Percentiles rank a stretch among this genome's conserved stretches.
Conservation (phyloP, 495 filamentous ascomycete genomes). For the Penicillium diatomitis region DNA sequence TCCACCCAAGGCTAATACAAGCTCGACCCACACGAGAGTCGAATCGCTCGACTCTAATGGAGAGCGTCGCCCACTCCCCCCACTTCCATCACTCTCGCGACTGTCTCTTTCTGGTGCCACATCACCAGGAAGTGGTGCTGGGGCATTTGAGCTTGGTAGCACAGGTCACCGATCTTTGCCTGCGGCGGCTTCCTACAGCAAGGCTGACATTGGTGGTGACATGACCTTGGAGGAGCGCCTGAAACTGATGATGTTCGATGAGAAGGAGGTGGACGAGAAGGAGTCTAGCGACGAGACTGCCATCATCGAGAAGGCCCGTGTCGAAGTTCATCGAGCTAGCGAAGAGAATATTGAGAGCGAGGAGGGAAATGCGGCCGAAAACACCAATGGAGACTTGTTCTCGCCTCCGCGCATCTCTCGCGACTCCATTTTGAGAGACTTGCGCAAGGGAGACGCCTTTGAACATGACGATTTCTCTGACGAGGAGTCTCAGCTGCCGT, state of each 20-base stretch:
- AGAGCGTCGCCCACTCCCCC: constrained; percentile 69
- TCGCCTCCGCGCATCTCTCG: constrained; percentile 72
- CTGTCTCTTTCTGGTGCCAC: constrained; percentile 28
- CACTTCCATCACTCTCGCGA: constrained; percentile 47
- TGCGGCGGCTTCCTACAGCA: constrained; percentile 49
- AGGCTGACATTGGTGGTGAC: constrained; percentile 59
- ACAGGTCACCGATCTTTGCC: constrained; percentile 54
- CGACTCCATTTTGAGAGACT: constrained; percentile 83
- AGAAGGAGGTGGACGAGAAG: constrained; percentile 36
- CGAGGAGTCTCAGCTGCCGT: constrained; percentile 47
- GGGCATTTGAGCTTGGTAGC: constrained; percentile 54
- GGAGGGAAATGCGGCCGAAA: not conserved
- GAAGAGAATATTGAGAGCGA: not conserved
- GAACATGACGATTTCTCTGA: constrained; percentile 50
- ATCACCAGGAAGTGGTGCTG: constrained; percentile 44
- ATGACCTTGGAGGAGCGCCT: constrained; percentile 79
- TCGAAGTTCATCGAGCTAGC: not conserved
- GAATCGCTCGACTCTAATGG: constrained; percentile 64
- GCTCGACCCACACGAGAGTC: constrained; percentile 45
- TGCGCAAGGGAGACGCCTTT: constrained; percentile 59
- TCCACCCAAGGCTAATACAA: constrained; percentile 52
- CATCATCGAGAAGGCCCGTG: not conserved
- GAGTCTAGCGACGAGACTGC: not conserved
- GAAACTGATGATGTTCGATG: constrained; percentile 68
- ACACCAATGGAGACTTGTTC: constrained; percentile 14